A percentile compares a stretch with the other conserved stretches of the same genome.
Evolutionary conservation across 2,329 filamentous ascomycete species (phyloP).

Genomic region (Aspergillus puulaauensis): DNA sequence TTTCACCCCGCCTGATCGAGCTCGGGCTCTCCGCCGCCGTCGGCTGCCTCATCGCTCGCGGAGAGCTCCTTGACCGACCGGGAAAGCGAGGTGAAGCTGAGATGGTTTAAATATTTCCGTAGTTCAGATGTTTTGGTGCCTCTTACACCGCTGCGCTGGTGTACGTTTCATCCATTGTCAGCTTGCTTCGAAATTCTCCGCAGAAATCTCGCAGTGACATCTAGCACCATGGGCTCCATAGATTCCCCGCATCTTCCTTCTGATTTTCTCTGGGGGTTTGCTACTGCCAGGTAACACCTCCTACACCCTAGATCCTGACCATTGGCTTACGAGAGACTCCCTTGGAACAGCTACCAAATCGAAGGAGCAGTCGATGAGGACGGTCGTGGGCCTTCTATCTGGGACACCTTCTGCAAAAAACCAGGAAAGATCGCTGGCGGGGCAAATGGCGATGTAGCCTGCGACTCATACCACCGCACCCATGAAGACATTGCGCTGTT

Average conservation of each 20-base stretch:
- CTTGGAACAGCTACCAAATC: slow-evolving; percentile 74
- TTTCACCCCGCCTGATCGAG: slow-evolving; percentile 11
- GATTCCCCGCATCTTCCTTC: slow-evolving; percentile 52
- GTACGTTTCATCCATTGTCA: not conserved
- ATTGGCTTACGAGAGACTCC: not conserved
- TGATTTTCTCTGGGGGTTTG: slow-evolving; percentile 78
- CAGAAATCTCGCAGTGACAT: not conserved
- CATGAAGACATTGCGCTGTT: slow-evolving; percentile 74
- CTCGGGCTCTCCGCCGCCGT: slow-evolving; percentile 5
- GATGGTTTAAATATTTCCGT: slow-evolving; percentile 12
- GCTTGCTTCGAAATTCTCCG: not conserved
- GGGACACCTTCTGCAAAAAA: slow-evolving; percentile 83
- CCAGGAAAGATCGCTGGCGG: slow-evolving; percentile 81
- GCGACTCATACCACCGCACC: slow-evolving; percentile 82
- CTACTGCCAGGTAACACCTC: slow-evolving; percentile 64
- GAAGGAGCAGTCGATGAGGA: slow-evolving; percentile 74
- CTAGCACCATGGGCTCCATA: slow-evolving; percentile 26
- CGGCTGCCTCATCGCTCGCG: slow-evolving; percentile 8
- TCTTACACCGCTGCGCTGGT: not conserved
- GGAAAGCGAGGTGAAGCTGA: slow-evolving; percentile 1
- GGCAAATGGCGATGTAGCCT: slow-evolving; percentile 72
- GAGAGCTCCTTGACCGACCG: slow-evolving; percentile 10
- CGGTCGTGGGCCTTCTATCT: slow-evolving; percentile 79
- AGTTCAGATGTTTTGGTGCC: not conserved
- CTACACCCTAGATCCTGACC: not conserved